Evolutionary conservation across 441 rosid species (phyloP), one percentile per base, ranked within the genome.

Genomic region (Manihot esculenta): DNA sequence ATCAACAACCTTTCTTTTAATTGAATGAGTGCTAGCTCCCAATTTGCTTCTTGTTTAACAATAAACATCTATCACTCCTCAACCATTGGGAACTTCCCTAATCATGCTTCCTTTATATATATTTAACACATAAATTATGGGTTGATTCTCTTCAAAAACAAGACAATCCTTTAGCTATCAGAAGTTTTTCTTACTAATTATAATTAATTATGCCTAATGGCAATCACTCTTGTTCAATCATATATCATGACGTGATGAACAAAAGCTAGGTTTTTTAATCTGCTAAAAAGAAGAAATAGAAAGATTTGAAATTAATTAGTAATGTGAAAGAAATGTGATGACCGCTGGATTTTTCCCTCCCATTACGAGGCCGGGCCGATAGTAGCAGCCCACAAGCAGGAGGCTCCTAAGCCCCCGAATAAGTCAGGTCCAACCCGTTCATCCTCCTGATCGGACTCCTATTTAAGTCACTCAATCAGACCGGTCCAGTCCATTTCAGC

Each of bases 61-160:
- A 74, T 69, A 23, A 74, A 78, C 13, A 71, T 75, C n/a, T 77
- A 21, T 35, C 50, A 7, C 76, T 77, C 48, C 7, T 10, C 3
- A 7, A 41, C 27, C 65, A 10, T 58, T 58, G 59, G 20, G 50
- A 69, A 41, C 45, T 50, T 53, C 26, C 50, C 18, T 20, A 72
- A 74, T 21, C 60, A 74, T 76, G 82, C 73, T 56, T 72, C 50
- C 71, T 50, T 24, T 66, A 17, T 4, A 4, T 47, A 11, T 13
- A 18, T 26, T 12, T 12, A 33, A 33, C 7, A 26, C 12, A 58
- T 73, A 66, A 53, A 72, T 51, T 64, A 70, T 55, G 24, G 61
- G 56, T 79, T 77, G 80, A 82, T 82, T 82, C 80, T 72, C 81
- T 75, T 55, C 44, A 48, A 59, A 48, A 59, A 53, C 21, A n/a